A percentile compares a stretch with the other conserved stretches of the same genome.
Conservation (phyloP, 768 basidiomycete genomes). For the Auricularia cornea region DNA sequence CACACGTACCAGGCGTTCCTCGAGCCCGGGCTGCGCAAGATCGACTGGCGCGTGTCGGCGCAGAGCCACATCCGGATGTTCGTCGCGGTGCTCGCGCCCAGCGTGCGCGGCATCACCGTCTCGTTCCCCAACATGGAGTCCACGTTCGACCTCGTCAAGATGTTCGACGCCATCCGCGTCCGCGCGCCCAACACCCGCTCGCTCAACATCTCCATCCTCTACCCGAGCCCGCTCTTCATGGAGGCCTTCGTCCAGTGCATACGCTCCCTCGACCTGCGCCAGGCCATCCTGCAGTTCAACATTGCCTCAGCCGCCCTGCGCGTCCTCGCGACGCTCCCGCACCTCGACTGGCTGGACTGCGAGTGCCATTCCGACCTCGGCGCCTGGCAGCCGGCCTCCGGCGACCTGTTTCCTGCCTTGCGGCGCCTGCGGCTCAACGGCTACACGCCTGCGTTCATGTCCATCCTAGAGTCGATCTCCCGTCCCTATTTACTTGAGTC, state of each 20-base stretch:
- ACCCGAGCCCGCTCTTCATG: background rate
- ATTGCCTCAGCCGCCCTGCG: background rate
- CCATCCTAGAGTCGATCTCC: background rate
- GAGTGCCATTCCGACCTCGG: background rate
- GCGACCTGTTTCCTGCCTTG: background rate
- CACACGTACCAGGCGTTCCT: background rate
- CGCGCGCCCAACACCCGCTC: background rate
- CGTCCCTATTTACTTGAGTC: background rate
- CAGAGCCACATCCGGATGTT: background rate
- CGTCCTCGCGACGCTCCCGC: background rate
- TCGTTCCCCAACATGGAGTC: background rate
- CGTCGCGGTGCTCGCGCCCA: background rate
- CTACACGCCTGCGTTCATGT: background rate
- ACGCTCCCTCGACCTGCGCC: background rate
- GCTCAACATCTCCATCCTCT: background rate
- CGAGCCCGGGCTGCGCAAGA: background rate
- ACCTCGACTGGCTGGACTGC: background rate
- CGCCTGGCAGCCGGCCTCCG: background rate
- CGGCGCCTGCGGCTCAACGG: background rate
- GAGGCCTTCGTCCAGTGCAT: background rate
- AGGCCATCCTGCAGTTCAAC: background rate
- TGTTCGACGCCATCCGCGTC: background rate
- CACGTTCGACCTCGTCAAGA: background rate
- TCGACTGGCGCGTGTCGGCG: background rate
- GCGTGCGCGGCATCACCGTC: background rate